Evolutionary conservation across 306 rosid genomes (phyloP), one percentile per base, ranked within the genome.

Genomic region (Quercus mongolica): DNA sequence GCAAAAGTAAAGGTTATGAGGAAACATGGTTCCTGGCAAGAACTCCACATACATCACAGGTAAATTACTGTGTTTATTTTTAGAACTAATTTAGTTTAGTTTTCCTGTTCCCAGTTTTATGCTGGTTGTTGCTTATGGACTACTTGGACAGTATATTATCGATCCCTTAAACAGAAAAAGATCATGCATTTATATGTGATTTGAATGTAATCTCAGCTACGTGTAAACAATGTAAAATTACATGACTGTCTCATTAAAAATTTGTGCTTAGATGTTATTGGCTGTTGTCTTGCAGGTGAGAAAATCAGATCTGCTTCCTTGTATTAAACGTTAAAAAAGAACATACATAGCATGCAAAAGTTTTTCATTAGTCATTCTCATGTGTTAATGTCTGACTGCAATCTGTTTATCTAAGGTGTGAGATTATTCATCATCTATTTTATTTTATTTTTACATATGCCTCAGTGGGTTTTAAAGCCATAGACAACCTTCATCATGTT

Each of bases 11-110:
- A 70, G 86, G 21, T 90, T 74, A 89, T 90, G 92, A 89, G 75
- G 84, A 82, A 52, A 12, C 87, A 46, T 55, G 92, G 89, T 80
- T 75, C 23, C 18, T 95, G 98, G 99, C 67, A 91, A 84, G 94
- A 90, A 74, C 87, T 95, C 38, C 2, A n/a, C 18, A 87, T 95
- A 85, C 97, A 91, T 85, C 90, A 74, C 46, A 82, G 92, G 99
- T 93, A 87, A 85, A 70, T 72, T 72, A 20, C 64, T 76, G 59
- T 56, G 12, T 59, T 14, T 49, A 25, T 23, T 63, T 62, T 31
- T 63, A 11, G 7, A 3, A 44, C 44, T 38, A 49, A 62, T 65
- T 58, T 17, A 64, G 20, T 38, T 71, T 69, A 82, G 69, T 18
- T 26, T 70, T 69, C 30, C 0, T 19, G 26, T 57, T 20, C 73